Conservation (phyloP, 768 basidiomycete genomes). For the Hygrocybe coccinea region DNA sequence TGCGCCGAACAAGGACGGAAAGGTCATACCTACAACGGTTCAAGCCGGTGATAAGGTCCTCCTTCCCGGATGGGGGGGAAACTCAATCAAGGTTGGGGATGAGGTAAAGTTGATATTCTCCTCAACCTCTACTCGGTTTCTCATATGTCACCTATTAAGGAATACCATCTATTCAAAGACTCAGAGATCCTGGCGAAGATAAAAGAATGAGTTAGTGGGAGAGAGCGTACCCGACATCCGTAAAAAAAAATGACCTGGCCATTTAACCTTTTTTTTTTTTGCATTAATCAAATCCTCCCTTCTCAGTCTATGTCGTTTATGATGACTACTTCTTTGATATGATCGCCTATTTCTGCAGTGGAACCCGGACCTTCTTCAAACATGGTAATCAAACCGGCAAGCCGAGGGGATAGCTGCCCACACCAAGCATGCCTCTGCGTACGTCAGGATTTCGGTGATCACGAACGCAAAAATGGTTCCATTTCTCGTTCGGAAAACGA, state of each 20-base stretch:
- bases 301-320: too few species aligned
- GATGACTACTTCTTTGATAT: conserved; percentile 91
- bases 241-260: neutral
- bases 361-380: conserved; percentile 65
- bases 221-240: neutral
- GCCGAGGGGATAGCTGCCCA: conserved; percentile 64
- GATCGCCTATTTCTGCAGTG: conserved; percentile 71
- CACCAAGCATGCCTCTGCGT: conserved; percentile 80
- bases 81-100: conserved; percentile 92
- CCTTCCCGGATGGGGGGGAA: conserved; percentile 95
- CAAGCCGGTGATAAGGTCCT: conserved; percentile 89
- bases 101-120: conserved; percentile 55
- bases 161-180: conserved; percentile 94
- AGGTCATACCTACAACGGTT: conserved; percentile 67
- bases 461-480: conserved; percentile 78
- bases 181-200: conserved; percentile 95
- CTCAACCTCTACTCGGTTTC: conserved; percentile 1
- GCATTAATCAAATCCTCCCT: too few species aligned
- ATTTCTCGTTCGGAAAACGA: conserved; percentile 59
- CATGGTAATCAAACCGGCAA: conserved; percentile 69
- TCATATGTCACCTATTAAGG: conserved; percentile 43
- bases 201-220: conserved; percentile 57
- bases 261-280: too few species aligned
- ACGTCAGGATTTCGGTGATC: conserved; percentile 76
- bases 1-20: conserved; percentile 82